phyloP scores from a whole-genome alignment of 1,284 basidiomycete genomes.

The Paramarasmius palmivorus region DNA sequence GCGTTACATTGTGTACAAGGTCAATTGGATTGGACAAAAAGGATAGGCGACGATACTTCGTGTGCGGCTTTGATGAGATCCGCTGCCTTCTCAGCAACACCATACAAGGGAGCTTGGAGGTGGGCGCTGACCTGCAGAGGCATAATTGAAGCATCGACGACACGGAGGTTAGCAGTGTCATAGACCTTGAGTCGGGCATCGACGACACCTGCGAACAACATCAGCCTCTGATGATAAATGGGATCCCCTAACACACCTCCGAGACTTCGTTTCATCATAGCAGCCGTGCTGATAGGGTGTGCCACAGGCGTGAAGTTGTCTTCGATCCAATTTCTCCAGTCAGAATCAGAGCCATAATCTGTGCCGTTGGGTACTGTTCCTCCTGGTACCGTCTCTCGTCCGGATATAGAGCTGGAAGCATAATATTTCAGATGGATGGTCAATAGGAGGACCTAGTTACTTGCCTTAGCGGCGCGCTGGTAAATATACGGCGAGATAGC shows the following conservation, averaged over 20 bases:
- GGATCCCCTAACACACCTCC: not conserved
- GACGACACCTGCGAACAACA: constrained; percentile 1
- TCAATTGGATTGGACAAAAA: no score
- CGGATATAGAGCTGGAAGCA: constrained; percentile 22
- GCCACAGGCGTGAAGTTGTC: not conserved
- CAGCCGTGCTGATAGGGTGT: constrained; percentile 1
- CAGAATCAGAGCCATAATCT: constrained; percentile 23
- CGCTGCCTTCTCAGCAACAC: constrained; percentile 13
- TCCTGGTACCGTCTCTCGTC: constrained; percentile 42
- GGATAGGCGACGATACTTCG: no score
- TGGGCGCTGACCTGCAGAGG: constrained; percentile 13
- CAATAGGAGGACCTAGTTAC: not conserved
- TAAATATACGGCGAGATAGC: constrained; percentile 44
- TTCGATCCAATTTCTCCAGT: constrained; percentile 16
- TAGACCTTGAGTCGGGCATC: constrained; percentile 7
- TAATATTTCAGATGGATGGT: not conserved
- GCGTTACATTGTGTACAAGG: no score
- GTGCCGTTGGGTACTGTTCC: constrained; percentile 40
- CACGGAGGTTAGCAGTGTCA: constrained; percentile 8
- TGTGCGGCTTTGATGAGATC: constrained; percentile 7
- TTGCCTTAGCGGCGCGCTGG: constrained; percentile 36
- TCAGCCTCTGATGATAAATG: not conserved
- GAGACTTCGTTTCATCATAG: constrained; percentile 6
- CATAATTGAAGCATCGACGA: constrained; percentile 13
- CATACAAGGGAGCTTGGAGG: constrained; percentile 9